These are phyloP conservation scores for Trametes punicea DNA, from an alignment of 768 basidiomycete species.

Conservation along the genomic window DNA sequence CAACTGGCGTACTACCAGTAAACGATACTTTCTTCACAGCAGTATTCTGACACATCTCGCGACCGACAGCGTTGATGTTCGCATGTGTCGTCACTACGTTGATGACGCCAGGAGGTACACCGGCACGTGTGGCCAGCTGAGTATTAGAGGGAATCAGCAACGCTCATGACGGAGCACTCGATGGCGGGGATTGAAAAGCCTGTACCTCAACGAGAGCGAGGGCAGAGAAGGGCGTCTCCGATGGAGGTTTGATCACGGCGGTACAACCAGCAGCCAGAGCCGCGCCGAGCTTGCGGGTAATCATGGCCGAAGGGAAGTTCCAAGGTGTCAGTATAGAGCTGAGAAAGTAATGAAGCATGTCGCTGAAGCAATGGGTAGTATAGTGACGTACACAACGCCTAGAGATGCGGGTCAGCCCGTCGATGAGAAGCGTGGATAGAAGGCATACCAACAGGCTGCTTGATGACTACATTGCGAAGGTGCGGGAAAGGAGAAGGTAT, in stretches of 20 bases:
- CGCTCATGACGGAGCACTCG: too few species aligned
- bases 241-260: constrained; percentile 89
- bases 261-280: constrained; percentile 97
- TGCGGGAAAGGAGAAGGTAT: constrained; percentile 73
- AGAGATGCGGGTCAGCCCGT: background rate
- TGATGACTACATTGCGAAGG: constrained; percentile 83
- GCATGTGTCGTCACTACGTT: constrained; percentile 90
- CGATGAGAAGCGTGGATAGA: background rate
- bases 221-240: constrained; percentile 92
- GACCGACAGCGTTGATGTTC: constrained; percentile 82
- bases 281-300: constrained; percentile 84
- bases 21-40: constrained; percentile 86
- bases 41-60: constrained; percentile 90
- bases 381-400: constrained; percentile 46
- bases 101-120: constrained; percentile 91
- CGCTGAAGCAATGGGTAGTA: background rate
- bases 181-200: constrained; percentile 1
- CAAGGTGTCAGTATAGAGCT: constrained; percentile 82
- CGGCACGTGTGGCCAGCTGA: constrained; percentile 83
- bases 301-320: constrained; percentile 97
- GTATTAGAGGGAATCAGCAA: background rate
- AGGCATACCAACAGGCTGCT: constrained; percentile 81
- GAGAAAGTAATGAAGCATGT: background rate
- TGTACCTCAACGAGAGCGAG: constrained; percentile 86
- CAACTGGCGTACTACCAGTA: constrained; percentile 84